Evolutionary conservation across 768 basidiomycete species (phyloP).

Genomic region (Cytidiella melzeri): DNA sequence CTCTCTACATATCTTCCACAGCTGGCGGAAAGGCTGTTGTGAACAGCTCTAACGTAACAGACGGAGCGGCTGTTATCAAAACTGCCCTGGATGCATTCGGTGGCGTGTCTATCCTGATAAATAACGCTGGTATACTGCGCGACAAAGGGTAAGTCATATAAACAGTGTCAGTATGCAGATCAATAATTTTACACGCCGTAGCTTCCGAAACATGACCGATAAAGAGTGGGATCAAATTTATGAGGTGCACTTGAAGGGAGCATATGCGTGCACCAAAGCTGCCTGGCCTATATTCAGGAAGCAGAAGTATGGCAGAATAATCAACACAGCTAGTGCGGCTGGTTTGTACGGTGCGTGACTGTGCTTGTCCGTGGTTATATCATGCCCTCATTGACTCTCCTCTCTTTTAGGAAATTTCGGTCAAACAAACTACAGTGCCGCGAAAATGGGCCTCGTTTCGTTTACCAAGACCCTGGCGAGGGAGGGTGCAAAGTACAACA

Average conservation of each 20-base stretch:
- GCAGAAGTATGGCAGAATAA: constrained; percentile 89
- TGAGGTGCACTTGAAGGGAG: constrained; percentile 90
- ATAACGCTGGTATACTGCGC: constrained; percentile 90
- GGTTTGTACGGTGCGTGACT: constrained; percentile 73
- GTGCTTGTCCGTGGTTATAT: neutral
- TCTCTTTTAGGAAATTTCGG: constrained; percentile 78
- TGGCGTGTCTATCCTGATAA: constrained; percentile 79
- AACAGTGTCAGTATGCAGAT: neutral
- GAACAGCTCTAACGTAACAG: constrained; percentile 81
- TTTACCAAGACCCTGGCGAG: constrained; percentile 91
- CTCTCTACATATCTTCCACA: constrained; percentile 22
- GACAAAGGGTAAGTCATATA: constrained; percentile 57
- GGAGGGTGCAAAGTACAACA: constrained; percentile 90
- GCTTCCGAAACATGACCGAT: constrained; percentile 97
- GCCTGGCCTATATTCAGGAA: constrained; percentile 95
- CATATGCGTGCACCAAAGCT: constrained; percentile 88
- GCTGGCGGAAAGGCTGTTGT: constrained; percentile 86
- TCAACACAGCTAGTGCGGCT: constrained; percentile 94
- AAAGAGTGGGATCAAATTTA: constrained; percentile 87
- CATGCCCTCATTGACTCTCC: neutral
- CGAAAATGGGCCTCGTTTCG: constrained; percentile 91
- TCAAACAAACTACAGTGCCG: constrained; percentile 96
- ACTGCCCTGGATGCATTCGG: constrained; percentile 85
- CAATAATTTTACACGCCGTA: constrained; percentile 22
- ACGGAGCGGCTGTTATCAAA: constrained; percentile 82